A percentile compares a stretch with the other conserved stretches of the same genome.
phyloP scores from a whole-genome alignment of 2,329 filamentous ascomycete genomes.

The Fusarium verrucosum region DNA sequence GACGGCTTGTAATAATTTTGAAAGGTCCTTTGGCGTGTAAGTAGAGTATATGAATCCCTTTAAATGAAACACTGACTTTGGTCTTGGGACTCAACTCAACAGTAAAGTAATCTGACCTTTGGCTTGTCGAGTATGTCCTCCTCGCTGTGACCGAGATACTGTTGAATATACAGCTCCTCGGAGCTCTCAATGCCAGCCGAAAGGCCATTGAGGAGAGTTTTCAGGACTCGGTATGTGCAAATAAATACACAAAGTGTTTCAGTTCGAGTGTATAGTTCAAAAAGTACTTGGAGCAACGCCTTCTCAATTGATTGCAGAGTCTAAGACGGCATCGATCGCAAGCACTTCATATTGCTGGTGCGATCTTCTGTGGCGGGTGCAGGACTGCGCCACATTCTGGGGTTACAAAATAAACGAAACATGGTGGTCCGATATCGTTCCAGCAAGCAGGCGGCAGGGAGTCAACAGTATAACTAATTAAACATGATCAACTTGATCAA shows the following conservation, averaged over 20 bases:
- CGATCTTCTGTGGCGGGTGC: neutral
- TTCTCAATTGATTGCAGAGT: slow-evolving; percentile 2
- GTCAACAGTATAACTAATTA: neutral
- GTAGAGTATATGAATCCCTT: neutral
- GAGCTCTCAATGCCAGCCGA: slow-evolving; percentile 27
- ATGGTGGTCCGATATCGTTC: slow-evolving; percentile 9
- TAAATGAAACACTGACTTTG: slow-evolving; percentile 14
- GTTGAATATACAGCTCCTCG: slow-evolving; percentile 33
- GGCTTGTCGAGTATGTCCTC: slow-evolving; percentile 36
- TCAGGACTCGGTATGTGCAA: neutral
- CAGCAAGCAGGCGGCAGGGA: neutral
- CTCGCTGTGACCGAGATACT: slow-evolving; percentile 20
- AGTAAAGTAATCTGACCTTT: slow-evolving; percentile 32
- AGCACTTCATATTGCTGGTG: slow-evolving; percentile 1
- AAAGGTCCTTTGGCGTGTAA: slow-evolving; percentile 33
- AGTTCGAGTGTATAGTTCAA: neutral
- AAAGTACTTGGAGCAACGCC: neutral
- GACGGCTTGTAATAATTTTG: slow-evolving; percentile 29
- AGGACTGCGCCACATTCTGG: neutral
- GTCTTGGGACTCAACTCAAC: slow-evolving; percentile 26
- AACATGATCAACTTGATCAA: neutral
- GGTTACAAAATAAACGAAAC: neutral
- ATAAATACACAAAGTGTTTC: neutral
- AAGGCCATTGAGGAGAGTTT: slow-evolving; percentile 36
- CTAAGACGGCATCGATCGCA: slow-evolving; percentile 16